Base-by-base conservation (phyloP, 345 rosid genomes). In the Geranium brycei region DNA sequence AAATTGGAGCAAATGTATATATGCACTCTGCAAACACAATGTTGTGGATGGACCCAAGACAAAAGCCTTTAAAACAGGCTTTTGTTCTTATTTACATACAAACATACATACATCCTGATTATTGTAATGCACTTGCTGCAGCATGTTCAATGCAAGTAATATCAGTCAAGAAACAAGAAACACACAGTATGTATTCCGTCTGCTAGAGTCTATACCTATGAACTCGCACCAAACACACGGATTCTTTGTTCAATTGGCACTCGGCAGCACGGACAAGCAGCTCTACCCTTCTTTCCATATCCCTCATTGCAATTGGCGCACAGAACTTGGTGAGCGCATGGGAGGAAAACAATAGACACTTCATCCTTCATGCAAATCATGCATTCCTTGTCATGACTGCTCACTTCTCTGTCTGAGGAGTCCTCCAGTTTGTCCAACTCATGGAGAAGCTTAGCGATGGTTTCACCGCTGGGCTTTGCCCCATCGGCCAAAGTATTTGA, bases 271-370 rank as follows among this genome's bases (percentile, higher is more conserved):
- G 72, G 76, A 62, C 76, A 73, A 41, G 65, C 60, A 31, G 66
- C 64, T 73, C 57, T 65, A 5, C 68, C 69, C 71, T 68, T 68
- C 63, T 60, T 69, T 47, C 72, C 64, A 47, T 68, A 58, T 58
- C 51, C 62, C 7, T 68, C 72, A 18, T 56, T 64, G 72, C 76
- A 73, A 58, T 61, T 68, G 66, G 72, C 64, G 65, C 76, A 73
- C 16, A 68, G 30, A 57, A 73, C 67, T 61, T 68, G 69, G 68
- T 73, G 72, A 32, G 72, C 72, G 61, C 76, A 73, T 5, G 76
- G 76, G 62, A 73, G 66, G 60, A 68, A 68, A 58, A 73, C 69
- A n/a, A 68, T 59, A 5, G 72, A 64, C 18, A 69, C 60, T 68
- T 68, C 72, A 1, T 68, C 68, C 63, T 68, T 62, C 69, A 17